Evolutionary conservation across 108 stramenopile genomes (phyloP), one percentile per base, ranked within the genome.

Genomic region (Cyclotella baltica): DNA sequence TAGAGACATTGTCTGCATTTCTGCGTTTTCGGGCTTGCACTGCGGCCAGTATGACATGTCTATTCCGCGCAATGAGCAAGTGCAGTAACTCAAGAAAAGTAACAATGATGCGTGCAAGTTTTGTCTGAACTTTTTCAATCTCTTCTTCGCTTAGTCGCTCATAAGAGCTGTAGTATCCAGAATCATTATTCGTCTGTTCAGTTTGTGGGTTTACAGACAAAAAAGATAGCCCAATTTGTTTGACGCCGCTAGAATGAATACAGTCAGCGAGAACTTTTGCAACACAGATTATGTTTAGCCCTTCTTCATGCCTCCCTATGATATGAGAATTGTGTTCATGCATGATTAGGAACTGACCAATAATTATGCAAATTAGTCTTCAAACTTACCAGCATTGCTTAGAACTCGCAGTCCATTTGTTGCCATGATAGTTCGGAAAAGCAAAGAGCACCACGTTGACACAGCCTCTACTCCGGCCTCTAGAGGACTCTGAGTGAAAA

Each of bases 1-100:
- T 56, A 47, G 70, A 70, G 23, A 50, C 63, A 46, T 70, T 31
- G 65, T 81, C 84, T 28, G 75, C 67, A 29, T 77, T 70, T 59
- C 78, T 76, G 36, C 78, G 85, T 58, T 90, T 92, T 51, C 89
- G 73, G 35, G 83, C 73, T 68, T 94, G 85, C 40, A 92, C 91
- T 15, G 89, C 81, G 0, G 83, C 85, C 25, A 96, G 70, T 11
- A 96, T 87, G 25, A 90, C 67, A 67, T 94, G 84, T 61, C 96
- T 77, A 73, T 96, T 96, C 33, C 92, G 71, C 20, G 87, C 88
- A 69, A 94, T 91, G 52, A 96, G 73, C 50, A 94, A 62, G 67
- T 96, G 96, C 20, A 94, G 68, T 10, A 96, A 63, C 75, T 96
- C 93, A 46, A 96, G 77, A 61, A 96, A 96, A 29, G 92, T 92